Conservation (phyloP, 495 filamentous ascomycete genomes). For the Aspergillus bridgeri region DNA sequence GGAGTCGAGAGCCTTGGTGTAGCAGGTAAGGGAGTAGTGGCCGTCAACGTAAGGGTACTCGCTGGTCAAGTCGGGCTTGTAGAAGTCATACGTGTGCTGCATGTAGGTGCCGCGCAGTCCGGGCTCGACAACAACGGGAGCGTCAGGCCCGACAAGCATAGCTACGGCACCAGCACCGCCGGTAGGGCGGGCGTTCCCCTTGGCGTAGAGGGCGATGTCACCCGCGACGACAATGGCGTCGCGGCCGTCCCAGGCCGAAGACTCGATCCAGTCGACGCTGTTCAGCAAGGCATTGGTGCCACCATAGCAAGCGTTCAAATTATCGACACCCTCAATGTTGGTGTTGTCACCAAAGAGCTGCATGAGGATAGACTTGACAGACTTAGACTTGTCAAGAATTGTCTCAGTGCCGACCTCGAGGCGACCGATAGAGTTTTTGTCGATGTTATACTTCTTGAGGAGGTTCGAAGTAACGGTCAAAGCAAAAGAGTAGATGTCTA, state of each 20-base stretch:
- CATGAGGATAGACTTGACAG: constrained; percentile 98
- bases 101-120: constrained; percentile 91
- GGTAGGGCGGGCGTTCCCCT: constrained; percentile 91
- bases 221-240: constrained; percentile 91
- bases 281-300: constrained; percentile 98
- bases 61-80: constrained; percentile 96
- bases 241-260: constrained; percentile 94
- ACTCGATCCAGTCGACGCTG: constrained; percentile 96
- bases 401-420: constrained; percentile 99
- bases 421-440: constrained; percentile 83
- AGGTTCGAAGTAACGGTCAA: constrained; percentile 87
- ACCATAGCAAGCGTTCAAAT: constrained; percentile 96
- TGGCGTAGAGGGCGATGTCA: constrained; percentile 97
- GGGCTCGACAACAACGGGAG: constrained; percentile 85
- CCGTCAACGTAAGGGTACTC: constrained; percentile 98
- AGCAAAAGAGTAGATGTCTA: constrained; percentile 97
- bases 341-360: constrained; percentile 88
- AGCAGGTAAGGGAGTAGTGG: constrained; percentile 92
- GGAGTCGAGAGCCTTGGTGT: constrained; percentile 88
- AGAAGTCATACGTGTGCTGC: constrained; percentile 97
- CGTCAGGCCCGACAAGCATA: constrained; percentile 90
- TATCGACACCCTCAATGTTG: constrained; percentile 96
- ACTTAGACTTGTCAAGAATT: constrained; percentile 98
- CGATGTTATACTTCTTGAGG: constrained; percentile 88
- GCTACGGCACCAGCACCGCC: constrained; percentile 94